Evolutionary conservation across 306 rosid species (phyloP).

Genomic region (Vachellia pachyceras): DNA sequence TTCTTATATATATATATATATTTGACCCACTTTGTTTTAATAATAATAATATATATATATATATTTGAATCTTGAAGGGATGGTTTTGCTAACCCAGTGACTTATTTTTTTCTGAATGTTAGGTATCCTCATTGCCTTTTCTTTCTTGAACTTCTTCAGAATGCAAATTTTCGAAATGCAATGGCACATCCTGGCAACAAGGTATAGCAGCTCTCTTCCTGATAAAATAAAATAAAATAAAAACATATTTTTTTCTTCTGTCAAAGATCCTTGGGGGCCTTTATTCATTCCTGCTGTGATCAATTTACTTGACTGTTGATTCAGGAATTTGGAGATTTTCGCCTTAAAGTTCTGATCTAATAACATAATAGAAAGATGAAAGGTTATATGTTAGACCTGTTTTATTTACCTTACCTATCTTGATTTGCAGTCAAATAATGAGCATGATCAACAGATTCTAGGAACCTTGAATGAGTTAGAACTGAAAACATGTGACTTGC

Average conservation of each 20-base stretch:
- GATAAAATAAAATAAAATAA: not conserved
- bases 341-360: not conserved
- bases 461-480: not conserved
- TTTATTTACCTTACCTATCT: not conserved
- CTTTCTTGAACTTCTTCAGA: slow-evolving; percentile 95
- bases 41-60: not conserved
- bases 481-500: slow-evolving; percentile 7
- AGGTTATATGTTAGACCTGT: not conserved
- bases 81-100: slow-evolving; percentile 16
- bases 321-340: slow-evolving; percentile 4
- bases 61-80: slow-evolving; percentile 1
- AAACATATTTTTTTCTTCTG: not conserved
- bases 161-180: slow-evolving; percentile 86
- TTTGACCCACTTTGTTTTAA: not conserved
- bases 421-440: not conserved
- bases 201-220: slow-evolving; percentile 49
- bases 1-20: slow-evolving; percentile 9
- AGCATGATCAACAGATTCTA: slow-evolving; percentile 4
- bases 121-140: slow-evolving; percentile 98
- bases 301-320: not conserved
- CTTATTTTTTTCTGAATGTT: slow-evolving; percentile 24
- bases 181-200: slow-evolving; percentile 97
- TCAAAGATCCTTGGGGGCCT: slow-evolving; percentile 9
- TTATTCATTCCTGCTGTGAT: not conserved
- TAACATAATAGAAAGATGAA: not conserved